Evolutionary conservation across 2,329 filamentous ascomycete species (phyloP).

Genomic region (Trichoderma breve): DNA sequence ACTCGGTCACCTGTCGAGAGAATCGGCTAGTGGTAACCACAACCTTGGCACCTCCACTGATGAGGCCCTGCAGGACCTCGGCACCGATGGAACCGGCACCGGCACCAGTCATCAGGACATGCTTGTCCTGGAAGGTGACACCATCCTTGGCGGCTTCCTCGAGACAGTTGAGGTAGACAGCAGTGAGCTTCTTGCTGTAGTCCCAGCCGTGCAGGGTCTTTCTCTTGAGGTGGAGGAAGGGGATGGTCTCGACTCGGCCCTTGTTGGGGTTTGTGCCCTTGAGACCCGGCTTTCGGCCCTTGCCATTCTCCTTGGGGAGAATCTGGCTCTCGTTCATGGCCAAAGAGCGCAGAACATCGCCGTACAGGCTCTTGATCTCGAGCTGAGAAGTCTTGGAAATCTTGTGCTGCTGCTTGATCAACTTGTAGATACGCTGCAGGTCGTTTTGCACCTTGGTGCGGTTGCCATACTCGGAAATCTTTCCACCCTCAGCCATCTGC

Average conservation of each 20-base stretch:
- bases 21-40: slow-evolving; percentile 95
- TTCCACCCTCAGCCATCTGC: slow-evolving; percentile 97
- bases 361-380: slow-evolving; percentile 93
- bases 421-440: slow-evolving; percentile 90
- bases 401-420: slow-evolving; percentile 98
- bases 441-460: slow-evolving; percentile 97
- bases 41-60: slow-evolving; percentile 95
- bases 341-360: slow-evolving; percentile 88
- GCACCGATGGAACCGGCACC: slow-evolving; percentile 97
- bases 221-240: slow-evolving; percentile 94
- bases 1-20: slow-evolving; percentile 96
- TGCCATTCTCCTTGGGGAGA: slow-evolving; percentile 80
- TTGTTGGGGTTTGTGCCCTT: slow-evolving; percentile 62
- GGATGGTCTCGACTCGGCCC: slow-evolving; percentile 95
- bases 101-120: slow-evolving; percentile 96
- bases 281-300: slow-evolving; percentile 53
- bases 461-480: slow-evolving; percentile 98
- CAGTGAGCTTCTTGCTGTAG: slow-evolving; percentile 98
- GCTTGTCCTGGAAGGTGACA: slow-evolving; percentile 90
- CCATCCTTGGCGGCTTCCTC: slow-evolving; percentile 85
- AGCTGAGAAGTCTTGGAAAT: slow-evolving; percentile 94
- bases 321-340: slow-evolving; percentile 99
- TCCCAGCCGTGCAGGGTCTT: slow-evolving; percentile 95
- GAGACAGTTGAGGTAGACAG: slow-evolving; percentile 85
- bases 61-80: slow-evolving; percentile 90